phyloP scores from a whole-genome alignment of 2,329 filamentous ascomycete genomes.

The Fusarium humuli region DNA sequence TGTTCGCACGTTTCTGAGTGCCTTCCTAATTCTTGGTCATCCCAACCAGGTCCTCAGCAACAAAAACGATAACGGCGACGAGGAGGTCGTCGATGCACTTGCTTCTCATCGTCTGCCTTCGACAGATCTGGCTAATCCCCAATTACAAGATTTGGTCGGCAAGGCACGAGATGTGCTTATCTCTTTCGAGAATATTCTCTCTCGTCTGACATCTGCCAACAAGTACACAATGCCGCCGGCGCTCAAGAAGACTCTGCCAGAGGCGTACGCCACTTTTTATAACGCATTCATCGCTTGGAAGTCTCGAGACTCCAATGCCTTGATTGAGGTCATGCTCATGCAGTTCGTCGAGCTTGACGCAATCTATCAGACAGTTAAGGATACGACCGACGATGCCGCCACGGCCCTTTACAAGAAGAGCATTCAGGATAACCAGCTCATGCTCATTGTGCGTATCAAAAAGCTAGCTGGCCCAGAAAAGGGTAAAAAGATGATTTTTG shows the following conservation, averaged over 20 bases:
- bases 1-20: slow-evolving; percentile 81
- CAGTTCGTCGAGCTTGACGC: slow-evolving; percentile 87
- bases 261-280: slow-evolving; percentile 79
- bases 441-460: slow-evolving; percentile 83
- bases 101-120: slow-evolving; percentile 51
- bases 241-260: slow-evolving; percentile 71
- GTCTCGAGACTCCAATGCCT: slow-evolving; percentile 79
- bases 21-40: slow-evolving; percentile 83
- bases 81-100: slow-evolving; percentile 62
- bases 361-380: slow-evolving; percentile 85
- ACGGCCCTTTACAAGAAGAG: slow-evolving; percentile 82
- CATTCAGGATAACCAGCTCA: slow-evolving; percentile 83
- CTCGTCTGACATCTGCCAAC: slow-evolving; percentile 73
- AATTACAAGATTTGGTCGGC: slow-evolving; percentile 76
- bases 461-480: slow-evolving; percentile 77
- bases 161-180: slow-evolving; percentile 83
- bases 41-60: slow-evolving; percentile 81
- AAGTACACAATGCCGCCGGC: slow-evolving; percentile 73
- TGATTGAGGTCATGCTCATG: slow-evolving; percentile 87
- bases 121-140: slow-evolving; percentile 68
- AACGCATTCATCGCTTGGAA: slow-evolving; percentile 88
- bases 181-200: slow-evolving; percentile 79
- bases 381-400: slow-evolving; percentile 78
- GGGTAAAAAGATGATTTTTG: slow-evolving; percentile 78
- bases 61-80: slow-evolving; percentile 70